Conservation (phyloP, 345 rosid species). For the Dipteronia sinensis region DNA sequence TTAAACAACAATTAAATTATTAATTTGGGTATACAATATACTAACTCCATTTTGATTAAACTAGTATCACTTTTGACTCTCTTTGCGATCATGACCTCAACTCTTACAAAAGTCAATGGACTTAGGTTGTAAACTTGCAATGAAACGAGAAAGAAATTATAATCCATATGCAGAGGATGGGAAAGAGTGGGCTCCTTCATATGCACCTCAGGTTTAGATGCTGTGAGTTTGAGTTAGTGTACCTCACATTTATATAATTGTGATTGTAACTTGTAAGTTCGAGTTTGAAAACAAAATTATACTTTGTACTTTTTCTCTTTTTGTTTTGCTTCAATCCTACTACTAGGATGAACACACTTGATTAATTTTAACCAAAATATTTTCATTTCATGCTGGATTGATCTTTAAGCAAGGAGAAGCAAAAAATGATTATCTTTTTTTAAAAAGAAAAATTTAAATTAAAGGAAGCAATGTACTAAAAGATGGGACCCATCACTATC, state of each 20-base stretch:
- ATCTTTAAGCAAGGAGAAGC: neutral
- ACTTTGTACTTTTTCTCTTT: no score
- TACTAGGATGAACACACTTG: neutral
- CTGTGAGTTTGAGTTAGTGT: no score
- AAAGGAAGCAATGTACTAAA: neutral
- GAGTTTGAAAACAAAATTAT: no score
- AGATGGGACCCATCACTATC: neutral
- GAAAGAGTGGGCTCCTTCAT: no score
- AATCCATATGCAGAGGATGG: no score
- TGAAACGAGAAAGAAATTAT: neutral
- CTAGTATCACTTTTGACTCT: neutral
- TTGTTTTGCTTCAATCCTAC: neutral
- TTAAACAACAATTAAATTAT: neutral
- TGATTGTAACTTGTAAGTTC: no score
- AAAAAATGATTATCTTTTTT: neutral
- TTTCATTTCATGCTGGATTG: constrained; percentile 1
- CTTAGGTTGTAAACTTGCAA: neutral
- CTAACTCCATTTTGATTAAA: neutral
- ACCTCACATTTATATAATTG: no score
- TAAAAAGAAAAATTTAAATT: no score
- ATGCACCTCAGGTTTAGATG: no score
- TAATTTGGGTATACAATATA: neutral
- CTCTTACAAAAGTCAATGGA: neutral
- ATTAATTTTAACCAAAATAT: neutral
- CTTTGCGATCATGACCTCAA: neutral